Evolutionary conservation across 2,329 filamentous ascomycete genomes (phyloP).

Genomic region (Nannizziopsis arthrosporioides): DNA sequence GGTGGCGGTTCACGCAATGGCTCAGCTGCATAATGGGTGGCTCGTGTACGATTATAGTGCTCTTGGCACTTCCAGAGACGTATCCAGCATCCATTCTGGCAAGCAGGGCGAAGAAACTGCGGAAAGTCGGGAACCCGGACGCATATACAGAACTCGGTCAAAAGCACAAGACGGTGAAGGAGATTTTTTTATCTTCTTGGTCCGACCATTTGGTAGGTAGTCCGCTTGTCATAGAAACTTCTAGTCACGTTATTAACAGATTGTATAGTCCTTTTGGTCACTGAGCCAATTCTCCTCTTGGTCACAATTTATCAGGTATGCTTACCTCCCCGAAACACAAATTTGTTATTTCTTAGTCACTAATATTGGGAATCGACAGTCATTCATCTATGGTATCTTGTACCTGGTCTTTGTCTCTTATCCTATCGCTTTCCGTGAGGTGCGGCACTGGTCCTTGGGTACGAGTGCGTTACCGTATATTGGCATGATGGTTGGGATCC

Average conservation of each 20-base stretch:
- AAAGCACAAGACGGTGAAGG: constrained; percentile 55
- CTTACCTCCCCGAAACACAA: too few relatives aligned
- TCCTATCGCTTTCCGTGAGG: constrained; percentile 22
- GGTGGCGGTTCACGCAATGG: constrained; percentile 82
- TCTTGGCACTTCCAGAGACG: constrained; percentile 82
- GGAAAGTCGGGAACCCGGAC: constrained; percentile 55
- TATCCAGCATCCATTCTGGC: constrained; percentile 71
- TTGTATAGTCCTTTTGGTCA: constrained; percentile 51
- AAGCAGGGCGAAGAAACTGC: constrained; percentile 57
- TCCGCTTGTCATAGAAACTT: too few relatives aligned
- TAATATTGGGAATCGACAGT: too few relatives aligned
- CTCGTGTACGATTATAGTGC: constrained; percentile 61
- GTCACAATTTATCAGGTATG: constrained; percentile 54
- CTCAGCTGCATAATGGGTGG: constrained; percentile 67
- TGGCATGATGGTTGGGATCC: too few relatives aligned
- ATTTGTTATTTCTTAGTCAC: too few relatives aligned
- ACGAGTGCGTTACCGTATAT: not conserved
- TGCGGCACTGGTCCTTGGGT: not conserved
- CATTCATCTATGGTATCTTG: constrained; percentile 37
- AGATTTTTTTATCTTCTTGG: constrained; percentile 62
- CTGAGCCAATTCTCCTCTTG: constrained; percentile 73
- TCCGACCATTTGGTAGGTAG: constrained; percentile 59
- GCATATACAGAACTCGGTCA: constrained; percentile 74
- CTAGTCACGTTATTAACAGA: too few relatives aligned
- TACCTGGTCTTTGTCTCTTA: constrained; percentile 44